Percentiles rank a stretch among this genome's conserved stretches.
Conservation (phyloP, 768 basidiomycete species). For the Pulveroboletus frians region DNA sequence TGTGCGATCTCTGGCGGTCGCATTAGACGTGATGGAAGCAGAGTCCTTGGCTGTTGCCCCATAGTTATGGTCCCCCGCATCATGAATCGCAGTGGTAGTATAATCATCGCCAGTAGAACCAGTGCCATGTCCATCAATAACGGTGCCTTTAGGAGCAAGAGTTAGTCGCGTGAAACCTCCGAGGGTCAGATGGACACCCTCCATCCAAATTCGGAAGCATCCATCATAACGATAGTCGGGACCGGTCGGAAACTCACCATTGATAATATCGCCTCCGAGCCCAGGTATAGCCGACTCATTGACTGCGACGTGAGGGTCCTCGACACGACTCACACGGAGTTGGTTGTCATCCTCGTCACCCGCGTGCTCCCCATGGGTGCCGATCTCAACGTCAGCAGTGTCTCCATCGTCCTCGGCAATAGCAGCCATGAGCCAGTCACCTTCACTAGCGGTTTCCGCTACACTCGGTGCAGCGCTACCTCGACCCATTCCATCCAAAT, state of each 20-base stretch:
- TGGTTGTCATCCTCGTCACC: slow-evolving; percentile 44
- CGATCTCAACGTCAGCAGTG: slow-evolving; percentile 51
- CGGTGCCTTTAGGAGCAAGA: slow-evolving; percentile 37
- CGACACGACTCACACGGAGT: slow-evolving; percentile 39
- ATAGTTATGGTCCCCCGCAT: slow-evolving; percentile 12
- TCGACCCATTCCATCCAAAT: slow-evolving; percentile 52
- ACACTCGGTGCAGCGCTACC: slow-evolving; percentile 64
- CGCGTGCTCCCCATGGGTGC: slow-evolving; percentile 44
- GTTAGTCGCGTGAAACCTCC: slow-evolving; percentile 57
- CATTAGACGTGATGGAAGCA: slow-evolving; percentile 24
- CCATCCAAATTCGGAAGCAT: slow-evolving; percentile 37
- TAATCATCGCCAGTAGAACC: slow-evolving; percentile 29
- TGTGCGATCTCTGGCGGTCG: slow-evolving; percentile 9
- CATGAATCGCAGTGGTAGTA: slow-evolving; percentile 13
- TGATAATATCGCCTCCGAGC: slow-evolving; percentile 32
- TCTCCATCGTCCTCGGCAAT: slow-evolving; percentile 70
- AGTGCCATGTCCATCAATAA: slow-evolving; percentile 34
- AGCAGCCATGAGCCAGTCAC: slow-evolving; percentile 86
- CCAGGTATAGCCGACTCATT: slow-evolving; percentile 30
- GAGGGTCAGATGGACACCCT: slow-evolving; percentile 37
- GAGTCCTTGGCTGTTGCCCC: slow-evolving; percentile 22
- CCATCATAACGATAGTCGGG: slow-evolving; percentile 37
- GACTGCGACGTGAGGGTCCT: slow-evolving; percentile 35
- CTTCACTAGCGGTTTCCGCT: slow-evolving; percentile 61
- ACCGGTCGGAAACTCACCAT: slow-evolving; percentile 50